A percentile compares a stretch with the other conserved stretches of the same genome.
Conservation (phyloP, 345 rosid species). For the Eucalyptus cloeziana region DNA sequence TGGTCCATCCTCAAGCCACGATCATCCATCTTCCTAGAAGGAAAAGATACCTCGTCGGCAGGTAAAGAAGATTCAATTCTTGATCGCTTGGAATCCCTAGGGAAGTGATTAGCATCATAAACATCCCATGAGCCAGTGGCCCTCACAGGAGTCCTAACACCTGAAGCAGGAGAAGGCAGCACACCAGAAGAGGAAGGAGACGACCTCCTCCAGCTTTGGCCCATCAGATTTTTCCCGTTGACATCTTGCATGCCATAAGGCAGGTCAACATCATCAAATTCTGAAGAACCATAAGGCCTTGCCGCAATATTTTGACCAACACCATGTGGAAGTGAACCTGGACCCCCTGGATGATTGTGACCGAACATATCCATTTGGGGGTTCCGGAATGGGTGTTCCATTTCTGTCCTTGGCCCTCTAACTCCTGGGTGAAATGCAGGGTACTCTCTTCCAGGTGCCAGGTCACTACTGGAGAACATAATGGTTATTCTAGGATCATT, state of each 20-base stretch:
- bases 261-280: slow-evolving; percentile 31
- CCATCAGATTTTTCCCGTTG: slow-evolving; percentile 11
- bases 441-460: slow-evolving; percentile 54
- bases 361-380: slow-evolving; percentile 33
- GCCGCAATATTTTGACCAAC: slow-evolving; percentile 18
- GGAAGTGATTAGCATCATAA: slow-evolving; percentile 41
- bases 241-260: slow-evolving; percentile 15
- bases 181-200: slow-evolving; percentile 51
- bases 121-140: slow-evolving; percentile 66
- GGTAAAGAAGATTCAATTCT: slow-evolving; percentile 47
- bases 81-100: slow-evolving; percentile 58
- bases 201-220: slow-evolving; percentile 51
- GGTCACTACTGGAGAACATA: slow-evolving; percentile 60
- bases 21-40: slow-evolving; percentile 41
- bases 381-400: slow-evolving; percentile 32
- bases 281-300: slow-evolving; percentile 40
- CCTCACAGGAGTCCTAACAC: slow-evolving; percentile 40
- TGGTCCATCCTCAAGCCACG: slow-evolving; percentile 33
- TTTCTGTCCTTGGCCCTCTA: slow-evolving; percentile 49
- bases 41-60: slow-evolving; percentile 30
- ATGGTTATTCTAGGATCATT: slow-evolving; percentile 88
- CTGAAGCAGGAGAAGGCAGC: slow-evolving; percentile 41
- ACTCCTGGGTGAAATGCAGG: slow-evolving; percentile 33
- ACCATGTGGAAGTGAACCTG: slow-evolving; percentile 20
- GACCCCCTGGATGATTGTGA: slow-evolving; percentile 23